These are phyloP conservation scores for Chlamydomonas eustigma DNA, from an alignment of 139 green algal species.

Conservation along the genomic window DNA sequence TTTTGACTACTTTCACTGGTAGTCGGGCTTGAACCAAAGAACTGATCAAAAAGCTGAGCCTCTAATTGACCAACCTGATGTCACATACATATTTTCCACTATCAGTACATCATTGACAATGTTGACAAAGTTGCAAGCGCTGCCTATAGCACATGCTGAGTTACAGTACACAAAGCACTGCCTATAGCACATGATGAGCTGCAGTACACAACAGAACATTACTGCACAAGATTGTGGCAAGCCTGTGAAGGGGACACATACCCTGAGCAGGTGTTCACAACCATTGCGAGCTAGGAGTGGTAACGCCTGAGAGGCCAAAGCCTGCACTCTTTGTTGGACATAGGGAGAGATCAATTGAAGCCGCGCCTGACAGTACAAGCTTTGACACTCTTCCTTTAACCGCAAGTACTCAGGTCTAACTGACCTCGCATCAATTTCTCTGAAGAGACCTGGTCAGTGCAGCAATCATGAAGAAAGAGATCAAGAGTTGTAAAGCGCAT, in stretches of 20 bases:
- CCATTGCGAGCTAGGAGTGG: slow-evolving; percentile 64
- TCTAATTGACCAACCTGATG: slow-evolving; percentile 75
- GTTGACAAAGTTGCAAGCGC: too few species aligned
- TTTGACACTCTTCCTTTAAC: slow-evolving; percentile 85
- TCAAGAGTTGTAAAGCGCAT: neutral
- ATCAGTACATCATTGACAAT: neutral
- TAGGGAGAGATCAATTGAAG: slow-evolving; percentile 65
- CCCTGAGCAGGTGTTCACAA: slow-evolving; percentile 83
- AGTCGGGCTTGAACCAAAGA: slow-evolving; percentile 59
- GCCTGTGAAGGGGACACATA: too few species aligned
- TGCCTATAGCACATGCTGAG: too few species aligned
- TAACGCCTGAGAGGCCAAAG: slow-evolving; percentile 42
- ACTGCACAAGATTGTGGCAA: too few species aligned
- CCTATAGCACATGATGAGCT: too few species aligned
- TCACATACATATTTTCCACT: neutral
- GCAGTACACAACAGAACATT: too few species aligned
- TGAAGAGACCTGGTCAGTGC: slow-evolving; percentile 50
- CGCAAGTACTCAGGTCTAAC: slow-evolving; percentile 71
- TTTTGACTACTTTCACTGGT: neutral
- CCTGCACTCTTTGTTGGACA: slow-evolving; percentile 42
- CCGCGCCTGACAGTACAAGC: slow-evolving; percentile 43
- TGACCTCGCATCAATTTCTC: slow-evolving; percentile 67
- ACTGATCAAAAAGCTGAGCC: slow-evolving; percentile 81
- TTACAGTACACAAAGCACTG: too few species aligned
- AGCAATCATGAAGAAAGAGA: neutral